Base-by-base conservation (phyloP, 192 early-diverging fungal genomes). In the Coemansia umbellata region DNA sequence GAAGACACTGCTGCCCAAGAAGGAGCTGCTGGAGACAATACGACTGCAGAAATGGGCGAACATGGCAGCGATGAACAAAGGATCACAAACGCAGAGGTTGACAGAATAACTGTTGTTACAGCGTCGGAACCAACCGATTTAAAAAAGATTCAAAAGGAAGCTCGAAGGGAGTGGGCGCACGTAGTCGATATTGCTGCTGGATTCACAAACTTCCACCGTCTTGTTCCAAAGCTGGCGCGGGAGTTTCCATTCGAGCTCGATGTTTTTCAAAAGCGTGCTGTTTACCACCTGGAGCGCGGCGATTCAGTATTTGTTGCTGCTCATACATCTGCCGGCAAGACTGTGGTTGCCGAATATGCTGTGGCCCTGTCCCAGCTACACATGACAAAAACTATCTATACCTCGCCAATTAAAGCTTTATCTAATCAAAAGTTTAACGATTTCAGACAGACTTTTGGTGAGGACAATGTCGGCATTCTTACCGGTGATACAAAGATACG, bases 381-480 rank as follows among this genome's bases (percentile, higher is more conserved):
- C 58, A 94, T 95, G 92, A 96, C 94, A 18, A 84, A 76, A 52
- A 73, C 93, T 31, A 93, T 99, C 53, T 99, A 99, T 69, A 99
- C 97, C 3, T 95, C 92, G 32, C 97, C 97, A 11, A 99, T 99
- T 78, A 99, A 99, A 72, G 96, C 96, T 8, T 80, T 99, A 21
- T 92, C 89, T 14, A 99, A 99, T 60, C 96, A 99, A 81, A 99
- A 99, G 78, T 99, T 93, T 63, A 82, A 91, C 41, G 96, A 99
- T 67, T 99, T 99, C 70, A 82, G 84, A 47, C 63, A 81, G 11
- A 87, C 87, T 0, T 96, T 92, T 79, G 86, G 87, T 44, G 85
- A 85, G 40, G 92, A 94, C 50, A 82, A 84, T 47, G 93, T 99
- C 6, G 96, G 96, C 17, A 99, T 99, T 45, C 72, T 99, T 10